Evolutionary conservation across 805 yeast genomes (phyloP), one percentile per base, ranked within the genome.

Genomic region (Cyberlindnera veronae): DNA sequence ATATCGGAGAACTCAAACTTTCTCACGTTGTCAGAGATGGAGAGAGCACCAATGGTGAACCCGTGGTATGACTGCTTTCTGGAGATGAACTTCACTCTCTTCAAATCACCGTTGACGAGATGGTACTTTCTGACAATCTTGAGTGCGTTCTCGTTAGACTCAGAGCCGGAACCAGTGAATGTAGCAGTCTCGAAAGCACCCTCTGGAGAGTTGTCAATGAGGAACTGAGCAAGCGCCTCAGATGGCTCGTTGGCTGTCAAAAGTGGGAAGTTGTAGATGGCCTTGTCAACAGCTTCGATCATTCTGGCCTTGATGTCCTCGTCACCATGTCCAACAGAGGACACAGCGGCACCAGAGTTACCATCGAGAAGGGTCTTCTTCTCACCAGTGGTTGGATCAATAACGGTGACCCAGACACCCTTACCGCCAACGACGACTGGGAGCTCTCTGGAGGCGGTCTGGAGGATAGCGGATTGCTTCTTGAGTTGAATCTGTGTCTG

Each of bases 61-160:
- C 78, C 79, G 44, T 73, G 79, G 51, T 72, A 73, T 5, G 76
- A 63, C 54, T 65, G 67, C 34, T 59, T 51, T 54, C 77, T 62
- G n/a, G 70, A 61, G 42, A 72, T 66, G 49, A 68, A 68, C 41
- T 69, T 65, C 49, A 56, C 54, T 55, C 76, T 65, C 41, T 64
- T 56, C 6, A 59, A 47, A 42, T 71, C 71, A 36, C 74, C 75
- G 18, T 53, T 62, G 46, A 68, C 74, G 29, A 64, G 56, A 42
- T 61, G 68, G 48, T 66, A 72, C 54, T 71, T 75, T 53, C 66
- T 65, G 21, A 76, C 74, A 46, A 79, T 73, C 61, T 78, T 79
- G 51, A 79, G 50, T 5, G 82, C 81, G 20, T 79, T 80, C 55
- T 79, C 85, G 54, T 76, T 79, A 16, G 84, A 76, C 60, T 79